These are phyloP conservation scores for Fusarium haematococcum DNA, from an alignment of 2,329 filamentous ascomycete species.

Conservation along the genomic window DNA sequence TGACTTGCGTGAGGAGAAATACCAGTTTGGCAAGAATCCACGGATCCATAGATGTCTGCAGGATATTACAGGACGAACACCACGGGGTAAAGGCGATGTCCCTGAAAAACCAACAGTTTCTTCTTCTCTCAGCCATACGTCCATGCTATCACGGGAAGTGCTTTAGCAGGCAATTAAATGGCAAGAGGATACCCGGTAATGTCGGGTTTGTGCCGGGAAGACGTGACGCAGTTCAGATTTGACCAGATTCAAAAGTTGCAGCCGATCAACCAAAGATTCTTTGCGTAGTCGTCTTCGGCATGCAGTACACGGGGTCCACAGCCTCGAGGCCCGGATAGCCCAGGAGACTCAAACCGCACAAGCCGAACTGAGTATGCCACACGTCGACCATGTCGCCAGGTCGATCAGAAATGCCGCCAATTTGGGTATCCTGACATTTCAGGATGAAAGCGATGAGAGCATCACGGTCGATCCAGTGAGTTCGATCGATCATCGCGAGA, in stretches of 20 bases:
- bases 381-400: slow-evolving; percentile 97
- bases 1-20: background rate
- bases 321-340: slow-evolving; percentile 80
- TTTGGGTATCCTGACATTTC: slow-evolving; percentile 85
- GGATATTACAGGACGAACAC: slow-evolving; percentile 44
- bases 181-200: slow-evolving; percentile 63
- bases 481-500: slow-evolving; percentile 85
- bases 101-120: slow-evolving; percentile 45
- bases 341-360: slow-evolving; percentile 88
- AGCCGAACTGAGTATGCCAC: slow-evolving; percentile 91
- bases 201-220: background rate
- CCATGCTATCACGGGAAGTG: slow-evolving; percentile 65
- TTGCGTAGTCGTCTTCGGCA: slow-evolving; percentile 76
- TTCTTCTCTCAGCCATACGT: slow-evolving; percentile 78
- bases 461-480: slow-evolving; percentile 92
- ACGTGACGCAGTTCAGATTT: background rate
- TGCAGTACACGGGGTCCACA: slow-evolving; percentile 90
- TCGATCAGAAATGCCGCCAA: slow-evolving; percentile 88
- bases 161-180: slow-evolving; percentile 76
- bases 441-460: slow-evolving; percentile 87
- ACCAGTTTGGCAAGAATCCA: background rate
- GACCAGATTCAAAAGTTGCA: background rate
- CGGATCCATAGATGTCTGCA: slow-evolving; percentile 37
- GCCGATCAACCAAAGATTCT: slow-evolving; percentile 62
- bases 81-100: slow-evolving; percentile 39